Evolutionary conservation across 169 alveolate genomes (phyloP), one percentile per base, ranked within the genome.

Genomic region (Theileria orientalis): DNA sequence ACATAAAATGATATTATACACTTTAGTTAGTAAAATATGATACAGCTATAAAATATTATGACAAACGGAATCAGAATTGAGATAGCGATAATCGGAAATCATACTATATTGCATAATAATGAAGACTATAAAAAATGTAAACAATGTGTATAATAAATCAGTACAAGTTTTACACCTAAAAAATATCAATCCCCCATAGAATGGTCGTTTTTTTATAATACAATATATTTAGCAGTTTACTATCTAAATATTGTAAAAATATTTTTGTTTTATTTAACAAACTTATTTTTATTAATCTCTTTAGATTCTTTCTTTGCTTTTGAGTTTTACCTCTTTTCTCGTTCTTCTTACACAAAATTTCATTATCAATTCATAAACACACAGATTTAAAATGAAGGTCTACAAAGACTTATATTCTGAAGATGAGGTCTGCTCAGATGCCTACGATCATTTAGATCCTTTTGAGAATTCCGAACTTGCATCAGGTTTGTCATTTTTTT

Each of bases 391-490:
- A 63, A 88, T 88, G 93, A 63, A 86, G 92, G 96, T 93, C 63
- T 93, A 84, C 90, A 92, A 91, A 83, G 94, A 92, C 86, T 83
- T 93, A 41, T 91, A 92, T 83, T 90, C 96, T 69, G 94, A 94
- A 61, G 96, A 93, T 83, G 97, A 93, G 85, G 94, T 93, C 74
- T 91, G 95, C 90, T 93, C 97, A 44, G 97, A 93, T 84, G 94
- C 97, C 67, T 93, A 93, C 85, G 70, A 21, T 37, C 96, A 93
- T 68, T 76, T 66, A 54, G 84, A 90, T 69, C 97, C 97, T 44
- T 93, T 93, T 85, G 96, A 87, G 52, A 86, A 74, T 73, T 76
- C 86, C 16, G 94, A 87, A 37, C 84, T 93, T 29, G 74, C 84
- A 30, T 91, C 90, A 33, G 92, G 92, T 87, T 52, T 40, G 83